These are phyloP conservation scores for Trametes villosa DNA, from an alignment of 768 basidiomycete genomes.

Conservation along the genomic window DNA sequence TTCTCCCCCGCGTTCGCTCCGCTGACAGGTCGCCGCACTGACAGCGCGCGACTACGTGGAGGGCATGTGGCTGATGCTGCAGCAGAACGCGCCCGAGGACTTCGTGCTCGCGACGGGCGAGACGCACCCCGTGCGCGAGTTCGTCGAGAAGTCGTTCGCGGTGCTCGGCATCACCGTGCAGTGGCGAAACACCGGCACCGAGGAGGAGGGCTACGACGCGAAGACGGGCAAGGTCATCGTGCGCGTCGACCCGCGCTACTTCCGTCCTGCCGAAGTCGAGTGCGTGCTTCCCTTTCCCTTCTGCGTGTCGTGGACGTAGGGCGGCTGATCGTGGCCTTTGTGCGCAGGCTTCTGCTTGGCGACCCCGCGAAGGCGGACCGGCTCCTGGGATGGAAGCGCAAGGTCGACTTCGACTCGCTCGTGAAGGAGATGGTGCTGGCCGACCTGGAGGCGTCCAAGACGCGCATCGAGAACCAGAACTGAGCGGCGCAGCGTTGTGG, in stretches of 20 bases:
- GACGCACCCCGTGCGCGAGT: constrained; percentile 94
- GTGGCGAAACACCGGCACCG: constrained; percentile 79
- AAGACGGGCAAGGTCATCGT: constrained; percentile 76
- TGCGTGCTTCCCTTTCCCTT: constrained; percentile 45
- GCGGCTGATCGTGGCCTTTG: background rate
- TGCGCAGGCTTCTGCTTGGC: constrained; percentile 76
- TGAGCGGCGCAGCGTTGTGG: constrained; percentile 36
- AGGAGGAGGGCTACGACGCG: constrained; percentile 77
- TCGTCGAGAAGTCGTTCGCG: constrained; percentile 84
- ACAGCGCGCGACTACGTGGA: constrained; percentile 89
- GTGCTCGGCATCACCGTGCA: constrained; percentile 67
- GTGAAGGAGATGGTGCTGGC: constrained; percentile 92
- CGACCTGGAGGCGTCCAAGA: constrained; percentile 74
- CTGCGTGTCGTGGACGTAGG: background rate
- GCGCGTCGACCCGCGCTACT: constrained; percentile 86
- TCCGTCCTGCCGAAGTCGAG: constrained; percentile 97
- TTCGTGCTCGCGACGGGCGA: constrained; percentile 96
- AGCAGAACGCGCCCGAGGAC: constrained; percentile 82
- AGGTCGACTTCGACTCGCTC: constrained; percentile 80
- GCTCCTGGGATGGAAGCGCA: constrained; percentile 88
- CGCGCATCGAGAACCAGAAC: constrained; percentile 85
- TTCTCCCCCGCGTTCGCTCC: constrained; percentile 1
- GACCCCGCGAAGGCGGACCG: constrained; percentile 91
- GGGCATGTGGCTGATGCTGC: constrained; percentile 98
- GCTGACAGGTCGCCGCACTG: constrained; percentile 7